A percentile compares a stretch with the other conserved stretches of the same genome.
phyloP scores from a whole-genome alignment of 2,329 filamentous ascomycete species.

The Fonsecaea monophora region DNA sequence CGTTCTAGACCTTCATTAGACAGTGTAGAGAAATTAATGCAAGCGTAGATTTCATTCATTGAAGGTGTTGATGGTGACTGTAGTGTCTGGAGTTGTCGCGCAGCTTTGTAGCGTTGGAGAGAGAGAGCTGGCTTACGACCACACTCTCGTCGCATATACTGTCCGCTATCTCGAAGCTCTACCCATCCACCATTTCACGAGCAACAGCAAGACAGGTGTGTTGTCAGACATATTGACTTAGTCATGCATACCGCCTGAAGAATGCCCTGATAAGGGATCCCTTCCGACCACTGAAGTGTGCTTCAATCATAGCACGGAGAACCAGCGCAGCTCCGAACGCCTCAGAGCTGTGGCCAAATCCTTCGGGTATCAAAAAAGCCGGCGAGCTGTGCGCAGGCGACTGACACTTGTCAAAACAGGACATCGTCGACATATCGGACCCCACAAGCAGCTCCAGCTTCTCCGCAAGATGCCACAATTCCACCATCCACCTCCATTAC shows the following conservation, averaged over 20 bases:
- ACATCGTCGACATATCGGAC: background rate
- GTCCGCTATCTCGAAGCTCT: background rate
- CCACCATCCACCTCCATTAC: slow-evolving; percentile 11
- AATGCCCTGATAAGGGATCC: background rate
- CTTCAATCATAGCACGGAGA: background rate
- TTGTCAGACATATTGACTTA: background rate
- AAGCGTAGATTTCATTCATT: background rate
- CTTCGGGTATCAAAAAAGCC: background rate
- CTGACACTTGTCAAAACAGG: slow-evolving; percentile 15
- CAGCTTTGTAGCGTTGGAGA: background rate
- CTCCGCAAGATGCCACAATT: slow-evolving; percentile 20
- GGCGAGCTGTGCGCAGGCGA: background rate
- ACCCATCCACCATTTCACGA: background rate
- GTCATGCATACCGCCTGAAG: background rate
- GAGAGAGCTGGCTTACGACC: too few relatives aligned
- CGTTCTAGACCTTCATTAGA: background rate
- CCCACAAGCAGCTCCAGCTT: slow-evolving; percentile 18
- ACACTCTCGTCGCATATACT: background rate
- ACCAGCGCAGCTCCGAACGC: background rate
- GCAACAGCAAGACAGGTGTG: background rate
- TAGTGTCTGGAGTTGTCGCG: background rate
- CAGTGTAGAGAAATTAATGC: background rate
- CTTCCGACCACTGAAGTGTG: background rate
- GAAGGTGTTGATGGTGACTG: too few relatives aligned
- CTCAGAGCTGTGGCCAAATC: background rate